These are phyloP conservation scores for Ophiosphaerella korrae DNA, from an alignment of 2,329 filamentous ascomycete genomes.

Conservation along the genomic window DNA sequence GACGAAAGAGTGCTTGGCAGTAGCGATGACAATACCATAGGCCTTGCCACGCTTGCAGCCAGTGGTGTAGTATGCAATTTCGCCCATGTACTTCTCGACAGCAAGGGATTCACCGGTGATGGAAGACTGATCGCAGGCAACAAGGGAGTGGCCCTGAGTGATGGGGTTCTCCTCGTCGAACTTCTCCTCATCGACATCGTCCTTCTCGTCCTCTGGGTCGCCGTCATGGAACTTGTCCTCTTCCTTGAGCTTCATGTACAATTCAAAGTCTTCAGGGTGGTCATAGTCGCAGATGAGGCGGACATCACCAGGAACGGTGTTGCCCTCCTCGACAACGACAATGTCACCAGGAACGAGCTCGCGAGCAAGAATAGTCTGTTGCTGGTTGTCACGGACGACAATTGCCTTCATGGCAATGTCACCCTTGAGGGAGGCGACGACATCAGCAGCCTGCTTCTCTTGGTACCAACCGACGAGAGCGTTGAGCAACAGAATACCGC, in stretches of 20 bases:
- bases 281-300: conserved; percentile 76
- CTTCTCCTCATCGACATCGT: conserved; percentile 65
- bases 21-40: conserved; percentile 70
- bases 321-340: conserved; percentile 73
- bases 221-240: conserved; percentile 59
- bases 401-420: conserved; percentile 77
- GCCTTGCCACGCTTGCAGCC: conserved; percentile 82
- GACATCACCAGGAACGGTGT: conserved; percentile 71
- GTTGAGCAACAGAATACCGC: conserved; percentile 76
- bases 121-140: conserved; percentile 78
- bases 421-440: conserved; percentile 69
- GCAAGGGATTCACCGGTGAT: conserved; percentile 82
- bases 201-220: conserved; percentile 65
- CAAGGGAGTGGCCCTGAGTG: conserved; percentile 68
- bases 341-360: conserved; percentile 79
- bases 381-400: conserved; percentile 69
- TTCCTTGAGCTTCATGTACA: conserved; percentile 67
- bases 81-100: conserved; percentile 79
- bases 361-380: conserved; percentile 72
- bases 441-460: conserved; percentile 79
- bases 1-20: conserved; percentile 75
- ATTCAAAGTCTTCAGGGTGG: conserved; percentile 68
- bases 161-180: conserved; percentile 58
- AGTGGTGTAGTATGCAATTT: conserved; percentile 77
- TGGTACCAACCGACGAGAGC: conserved; percentile 80